Conservation (phyloP, 148 eudicot species). For the Rhododendron henanense region DNA sequence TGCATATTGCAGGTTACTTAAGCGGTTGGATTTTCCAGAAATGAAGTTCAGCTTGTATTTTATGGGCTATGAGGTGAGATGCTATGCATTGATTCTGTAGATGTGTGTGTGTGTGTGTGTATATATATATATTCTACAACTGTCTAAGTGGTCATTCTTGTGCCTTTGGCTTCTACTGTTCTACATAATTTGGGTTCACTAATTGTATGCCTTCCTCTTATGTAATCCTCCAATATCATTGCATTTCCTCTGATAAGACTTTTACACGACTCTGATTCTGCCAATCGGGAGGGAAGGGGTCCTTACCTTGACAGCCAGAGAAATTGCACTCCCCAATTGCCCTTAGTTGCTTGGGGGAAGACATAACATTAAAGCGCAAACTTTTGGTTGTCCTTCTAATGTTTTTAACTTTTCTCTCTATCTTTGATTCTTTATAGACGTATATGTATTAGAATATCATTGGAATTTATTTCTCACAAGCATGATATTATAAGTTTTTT, state of each 20-base stretch:
- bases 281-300: neutral
- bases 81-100: neutral
- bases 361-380: neutral
- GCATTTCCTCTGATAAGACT: neutral
- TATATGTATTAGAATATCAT: neutral
- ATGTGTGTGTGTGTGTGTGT: too few species aligned
- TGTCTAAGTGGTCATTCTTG: neutral
- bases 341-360: neutral
- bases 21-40: constrained; percentile 86
- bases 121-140: neutral
- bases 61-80: constrained; percentile 78
- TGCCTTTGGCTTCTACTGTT: neutral
- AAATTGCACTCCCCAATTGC: neutral
- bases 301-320: neutral
- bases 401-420: neutral
- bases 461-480: neutral
- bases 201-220: neutral
- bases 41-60: constrained; percentile 85
- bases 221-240: neutral
- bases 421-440: neutral
- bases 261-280: neutral
- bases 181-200: neutral
- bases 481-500: neutral
- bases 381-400: neutral
- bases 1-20: constrained; percentile 60